Evolutionary conservation across 768 basidiomycete genomes (phyloP), one percentile per base, ranked within the genome.

Genomic region (Udeniomyces megalosporus): DNA sequence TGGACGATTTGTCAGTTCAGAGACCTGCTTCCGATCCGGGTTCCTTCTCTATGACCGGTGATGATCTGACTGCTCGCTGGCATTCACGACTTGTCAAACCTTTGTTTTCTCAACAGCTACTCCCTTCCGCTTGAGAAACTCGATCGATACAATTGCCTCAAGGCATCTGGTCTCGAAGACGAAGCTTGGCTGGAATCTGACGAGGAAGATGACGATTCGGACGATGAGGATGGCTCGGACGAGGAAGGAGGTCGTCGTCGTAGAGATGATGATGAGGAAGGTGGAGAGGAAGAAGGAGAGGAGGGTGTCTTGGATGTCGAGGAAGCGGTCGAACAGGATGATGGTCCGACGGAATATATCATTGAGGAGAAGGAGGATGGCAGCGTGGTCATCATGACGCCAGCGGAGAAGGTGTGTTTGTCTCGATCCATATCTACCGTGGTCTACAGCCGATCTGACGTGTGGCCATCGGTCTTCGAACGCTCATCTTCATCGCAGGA

Each of bases 1-100:
- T 95, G 6, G 88, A 91, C 69, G 91, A 93, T 68, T 95, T 92
- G n/a, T n/a, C n/a, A n/a, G n/a, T n/a, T n/a, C n/a, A n/a, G n/a
- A n/a, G n/a, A n/a, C n/a, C n/a, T n/a, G n/a, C n/a, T n/a, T n/a
- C n/a, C n/a, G n/a, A n/a, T n/a, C n/a, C n/a, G n/a, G n/a, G n/a
- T n/a, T n/a, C n/a, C n/a, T n/a, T n/a, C n/a, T n/a, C n/a, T n/a
- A n/a, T n/a, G n/a, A n/a, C n/a, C n/a, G n/a, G n/a, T n/a, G n/a
- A n/a, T n/a, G n/a, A n/a, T n/a, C n/a, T n/a, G n/a, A n/a, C n/a
- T n/a, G n/a, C n/a, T n/a, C n/a, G n/a, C n/a, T n/a, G n/a, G n/a
- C n/a, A n/a, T n/a, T n/a, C n/a, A n/a, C n/a, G n/a, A n/a, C n/a
- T n/a, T n/a, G n/a, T n/a, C n/a, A n/a, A n/a, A n/a, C n/a, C n/a